phyloP scores from a whole-genome alignment of 805 yeast genomes.

The Suhomyces pyralidae region DNA sequence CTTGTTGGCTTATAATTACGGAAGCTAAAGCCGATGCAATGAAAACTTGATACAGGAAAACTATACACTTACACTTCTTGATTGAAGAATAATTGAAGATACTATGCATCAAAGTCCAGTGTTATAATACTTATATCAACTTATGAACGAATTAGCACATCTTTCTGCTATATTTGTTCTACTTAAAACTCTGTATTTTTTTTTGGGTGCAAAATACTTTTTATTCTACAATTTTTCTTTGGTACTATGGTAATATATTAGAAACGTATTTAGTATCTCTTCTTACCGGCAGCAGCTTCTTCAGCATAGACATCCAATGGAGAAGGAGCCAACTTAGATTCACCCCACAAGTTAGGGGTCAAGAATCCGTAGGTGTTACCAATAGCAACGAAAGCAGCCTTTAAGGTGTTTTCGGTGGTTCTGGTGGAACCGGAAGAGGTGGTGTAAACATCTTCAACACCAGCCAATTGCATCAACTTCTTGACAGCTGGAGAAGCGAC shows the following conservation, averaged over 20 bases:
- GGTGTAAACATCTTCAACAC: conserved; percentile 99
- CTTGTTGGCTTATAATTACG: too few species aligned
- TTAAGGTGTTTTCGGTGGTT: conserved; percentile 99
- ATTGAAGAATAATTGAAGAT: too few species aligned
- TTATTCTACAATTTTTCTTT: neutral
- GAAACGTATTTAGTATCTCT: conserved; percentile 56
- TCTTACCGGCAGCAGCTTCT: conserved; percentile 64
- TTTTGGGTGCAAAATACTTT: too few species aligned
- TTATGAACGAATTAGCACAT: too few species aligned
- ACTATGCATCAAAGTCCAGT: too few species aligned
- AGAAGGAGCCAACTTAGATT: conserved; percentile 77
- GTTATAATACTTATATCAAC: too few species aligned
- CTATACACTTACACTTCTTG: too few species aligned
- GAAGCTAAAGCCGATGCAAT: too few species aligned
- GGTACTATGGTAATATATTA: conserved; percentile 5
- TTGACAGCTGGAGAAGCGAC: conserved; percentile 99
- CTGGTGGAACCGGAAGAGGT: conserved; percentile 98
- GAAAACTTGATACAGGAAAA: too few species aligned
- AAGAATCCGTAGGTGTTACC: conserved; percentile 99
- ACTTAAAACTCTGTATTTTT: too few species aligned
- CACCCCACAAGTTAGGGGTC: conserved; percentile 98
- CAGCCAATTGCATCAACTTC: conserved; percentile 98
- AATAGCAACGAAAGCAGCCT: conserved; percentile 98
- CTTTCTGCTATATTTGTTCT: too few species aligned
- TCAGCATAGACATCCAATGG: conserved; percentile 95